A percentile compares a stretch with the other conserved stretches of the same genome.
These are phyloP conservation scores for Polyporus arcularius DNA, from an alignment of 768 basidiomycete genomes.

Conservation along the genomic window DNA sequence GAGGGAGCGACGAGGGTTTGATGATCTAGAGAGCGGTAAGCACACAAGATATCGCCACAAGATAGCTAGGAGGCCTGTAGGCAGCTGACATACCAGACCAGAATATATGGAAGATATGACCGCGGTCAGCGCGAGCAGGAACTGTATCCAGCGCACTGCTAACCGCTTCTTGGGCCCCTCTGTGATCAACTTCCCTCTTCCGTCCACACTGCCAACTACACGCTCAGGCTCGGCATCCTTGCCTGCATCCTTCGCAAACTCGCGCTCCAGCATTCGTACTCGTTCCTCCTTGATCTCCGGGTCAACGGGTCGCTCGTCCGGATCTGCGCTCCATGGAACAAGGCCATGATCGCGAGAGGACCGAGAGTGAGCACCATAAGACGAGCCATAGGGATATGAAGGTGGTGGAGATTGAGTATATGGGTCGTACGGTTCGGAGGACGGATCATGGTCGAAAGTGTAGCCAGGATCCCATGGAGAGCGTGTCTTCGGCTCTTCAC, in stretches of 20 bases:
- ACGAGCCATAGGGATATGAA: slow-evolving; percentile 24
- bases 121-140: slow-evolving; percentile 51
- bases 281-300: slow-evolving; percentile 64
- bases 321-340: slow-evolving; percentile 56
- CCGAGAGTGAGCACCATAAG: slow-evolving; percentile 38
- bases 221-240: slow-evolving; percentile 49
- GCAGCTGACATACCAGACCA: slow-evolving; percentile 49
- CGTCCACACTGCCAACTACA: slow-evolving; percentile 59
- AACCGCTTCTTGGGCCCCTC: slow-evolving; percentile 63
- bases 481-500: slow-evolving; percentile 18
- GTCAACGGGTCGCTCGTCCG: slow-evolving; percentile 44
- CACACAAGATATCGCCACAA: background rate
- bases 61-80: background rate
- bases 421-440: slow-evolving; percentile 26
- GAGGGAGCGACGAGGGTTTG: slow-evolving; percentile 51
- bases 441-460: slow-evolving; percentile 31
- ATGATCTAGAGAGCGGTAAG: slow-evolving; percentile 43
- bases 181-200: slow-evolving; percentile 59
- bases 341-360: slow-evolving; percentile 35
- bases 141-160: slow-evolving; percentile 48
- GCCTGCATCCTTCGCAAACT: slow-evolving; percentile 50
- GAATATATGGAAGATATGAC: slow-evolving; percentile 62
- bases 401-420: slow-evolving; percentile 33
- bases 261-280: slow-evolving; percentile 69
- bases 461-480: slow-evolving; percentile 39